Base-by-base conservation (phyloP, 208 protist genomes). In the Leishmania braziliensis region DNA sequence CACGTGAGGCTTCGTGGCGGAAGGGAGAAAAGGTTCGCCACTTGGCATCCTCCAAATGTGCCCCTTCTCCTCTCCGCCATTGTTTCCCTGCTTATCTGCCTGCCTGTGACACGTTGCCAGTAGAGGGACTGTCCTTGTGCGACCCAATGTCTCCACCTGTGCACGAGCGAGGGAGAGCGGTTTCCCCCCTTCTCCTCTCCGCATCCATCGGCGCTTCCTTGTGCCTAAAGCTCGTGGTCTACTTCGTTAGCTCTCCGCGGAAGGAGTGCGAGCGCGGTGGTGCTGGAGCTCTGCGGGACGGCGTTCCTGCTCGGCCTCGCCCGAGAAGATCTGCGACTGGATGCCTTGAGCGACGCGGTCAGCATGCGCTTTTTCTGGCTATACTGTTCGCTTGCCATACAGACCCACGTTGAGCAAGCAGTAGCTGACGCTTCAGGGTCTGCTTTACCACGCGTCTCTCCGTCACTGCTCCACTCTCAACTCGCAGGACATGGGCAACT, bases 241-340 rank as follows among this genome's bases (percentile, higher is more conserved):
- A 29, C 56, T 62, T 18, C 12, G 56, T 26, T 62, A 29, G 56
- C n/a, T 12, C 23, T 62, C 56, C 23, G 6, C n/a, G 56, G 56
- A 62, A 29, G 56, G 5, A 26, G 56, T 39, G 36, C 56, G n/a
- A 29, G 56, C 12, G 16, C 74, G 10, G 75, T 68, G 9, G 54
- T 83, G 53, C 54, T 83, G 4, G 74, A 78, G 39, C 79, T 73
- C 74, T 79, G 80, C 54, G 80, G 79, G 74, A 68, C 65, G 53
- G 74, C 79, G 8, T 83, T 83, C 39, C 74, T 75, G 33, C 75
- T 68, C 46, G 74, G 79, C 65, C 46, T 78, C 5, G 80, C 74
- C 9, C 74, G 74, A 0, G 66, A 75, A 18, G 80, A 83, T 51
- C 29, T 75, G 5, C 62, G 73, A 74, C 53, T 78, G 0, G 77